Base-by-base conservation (phyloP, 176 grass and related monocot species). In the Coix lacrymajobi region DNA sequence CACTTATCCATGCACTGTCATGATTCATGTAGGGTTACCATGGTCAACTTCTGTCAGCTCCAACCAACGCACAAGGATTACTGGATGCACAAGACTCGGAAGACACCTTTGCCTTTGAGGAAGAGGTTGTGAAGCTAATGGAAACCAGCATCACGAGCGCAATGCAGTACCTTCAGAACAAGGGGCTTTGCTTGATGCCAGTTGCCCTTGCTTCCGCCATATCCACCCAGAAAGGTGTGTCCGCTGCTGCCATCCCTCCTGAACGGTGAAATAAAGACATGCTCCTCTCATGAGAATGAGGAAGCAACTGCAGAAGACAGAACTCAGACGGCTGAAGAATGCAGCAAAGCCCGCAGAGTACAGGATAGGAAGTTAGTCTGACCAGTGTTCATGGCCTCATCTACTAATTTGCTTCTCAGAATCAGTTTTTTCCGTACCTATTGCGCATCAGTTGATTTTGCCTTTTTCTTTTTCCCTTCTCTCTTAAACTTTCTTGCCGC, bases 151-250 rank as follows among this genome's bases (percentile, higher is more conserved):
- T 96, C 82, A 91, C 87, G 4, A 88, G 49, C 0, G 90, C 93
- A 41, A 96, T 96, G 93, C 90, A 92, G 79, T 96, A 88, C 72
- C 90, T 96, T 71, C 90, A 96, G 80, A 91, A 89, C 74, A 96
- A 96, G 71, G 90, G 88, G 19, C 86, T 96, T 66, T 96, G 93
- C 78, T 77, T 96, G 71, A 96, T 96, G 93, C 93, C 93, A 25
- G 92, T 96, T 54, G 84, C 93, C 58, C 90, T 95, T 37, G 93
- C 93, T 26, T 95, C 90, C 0, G 90, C 88, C 64, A 86, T 92
- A 77, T 90, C 90, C 65, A 69, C 29, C 71, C 80, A 94, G 76
- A 94, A 92, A 84, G 92, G 92, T 33, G 64, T 46, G 20, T 51
- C 73, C 10, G 79, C 30, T 48, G 61, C 83, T 77, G 61, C 80